Conservation (phyloP, 1,284 basidiomycete genomes). For the Trametes sp. region DNA sequence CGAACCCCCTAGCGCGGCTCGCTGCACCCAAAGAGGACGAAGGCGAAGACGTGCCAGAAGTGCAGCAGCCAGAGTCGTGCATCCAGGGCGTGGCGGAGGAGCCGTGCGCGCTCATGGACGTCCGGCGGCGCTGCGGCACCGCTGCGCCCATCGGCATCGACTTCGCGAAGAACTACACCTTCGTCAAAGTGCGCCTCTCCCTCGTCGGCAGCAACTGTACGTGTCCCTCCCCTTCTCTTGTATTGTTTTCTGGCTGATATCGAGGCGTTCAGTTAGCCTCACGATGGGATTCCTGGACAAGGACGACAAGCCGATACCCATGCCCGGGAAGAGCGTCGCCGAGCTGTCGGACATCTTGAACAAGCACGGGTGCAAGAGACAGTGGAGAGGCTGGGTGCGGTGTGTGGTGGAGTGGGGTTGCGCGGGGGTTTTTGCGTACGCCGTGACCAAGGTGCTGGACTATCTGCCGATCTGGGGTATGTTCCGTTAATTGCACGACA, state of each 20-base stretch:
- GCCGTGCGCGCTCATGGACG: slow-evolving; percentile 3
- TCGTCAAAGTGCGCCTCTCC: not conserved
- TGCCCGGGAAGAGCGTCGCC: not conserved
- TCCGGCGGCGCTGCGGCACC: not conserved
- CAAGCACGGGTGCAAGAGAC: not conserved
- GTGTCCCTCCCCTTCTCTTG: not conserved
- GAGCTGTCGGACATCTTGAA: not conserved
- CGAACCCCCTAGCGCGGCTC: not conserved
- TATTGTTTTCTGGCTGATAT: not conserved
- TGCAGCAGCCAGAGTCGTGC: not conserved
- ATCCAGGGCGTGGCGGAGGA: slow-evolving; percentile 1
- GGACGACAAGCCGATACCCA: not conserved
- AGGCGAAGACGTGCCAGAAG: not conserved
- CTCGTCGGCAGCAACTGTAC: slow-evolving; percentile 1
- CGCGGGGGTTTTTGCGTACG: not conserved
- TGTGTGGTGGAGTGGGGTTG: not conserved
- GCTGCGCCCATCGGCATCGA: not conserved
- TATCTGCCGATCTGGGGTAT: slow-evolving; percentile 6
- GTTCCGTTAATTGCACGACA: not conserved
- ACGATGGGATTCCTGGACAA: not conserved
- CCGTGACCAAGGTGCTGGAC: not conserved
- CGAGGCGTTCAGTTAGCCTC: not conserved
- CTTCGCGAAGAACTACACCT: slow-evolving; percentile 4
- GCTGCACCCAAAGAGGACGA: not conserved
- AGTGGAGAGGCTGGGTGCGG: not conserved